phyloP scores from a whole-genome alignment of 2,329 filamentous ascomycete species.

The Penicillium sclerotiorum region DNA sequence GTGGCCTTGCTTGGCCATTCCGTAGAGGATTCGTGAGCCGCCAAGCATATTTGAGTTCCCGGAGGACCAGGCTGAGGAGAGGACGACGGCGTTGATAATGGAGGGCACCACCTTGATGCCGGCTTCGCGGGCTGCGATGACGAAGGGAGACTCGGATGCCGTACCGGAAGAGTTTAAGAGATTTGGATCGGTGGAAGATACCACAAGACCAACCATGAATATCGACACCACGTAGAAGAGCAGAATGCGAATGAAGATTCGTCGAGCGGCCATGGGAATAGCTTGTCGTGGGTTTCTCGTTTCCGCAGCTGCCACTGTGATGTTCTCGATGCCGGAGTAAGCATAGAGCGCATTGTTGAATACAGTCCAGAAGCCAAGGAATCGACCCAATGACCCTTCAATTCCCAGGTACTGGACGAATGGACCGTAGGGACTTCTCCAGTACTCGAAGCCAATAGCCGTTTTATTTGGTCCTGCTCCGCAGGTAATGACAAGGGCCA shows the following conservation, averaged over 20 bases:
- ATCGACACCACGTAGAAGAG: slow-evolving; percentile 60
- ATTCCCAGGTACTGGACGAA: slow-evolving; percentile 44
- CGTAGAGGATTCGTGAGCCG: slow-evolving; percentile 41
- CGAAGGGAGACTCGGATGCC: slow-evolving; percentile 44
- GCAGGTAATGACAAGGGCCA: slow-evolving; percentile 51
- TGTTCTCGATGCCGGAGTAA: slow-evolving; percentile 50
- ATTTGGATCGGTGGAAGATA: slow-evolving; percentile 49
- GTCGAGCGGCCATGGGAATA: slow-evolving; percentile 55
- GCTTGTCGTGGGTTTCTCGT: slow-evolving; percentile 54
- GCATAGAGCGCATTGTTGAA: slow-evolving; percentile 28
- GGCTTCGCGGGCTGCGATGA: slow-evolving; percentile 50
- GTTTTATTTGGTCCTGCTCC: slow-evolving; percentile 39
- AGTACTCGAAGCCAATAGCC: slow-evolving; percentile 47
- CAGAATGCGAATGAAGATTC: slow-evolving; percentile 57
- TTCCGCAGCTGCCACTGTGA: slow-evolving; percentile 55
- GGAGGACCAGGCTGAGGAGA: slow-evolving; percentile 40
- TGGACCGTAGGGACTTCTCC: slow-evolving; percentile 44
- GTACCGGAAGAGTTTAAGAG: slow-evolving; percentile 51
- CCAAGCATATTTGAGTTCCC: slow-evolving; percentile 46
- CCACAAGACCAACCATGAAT: slow-evolving; percentile 48
- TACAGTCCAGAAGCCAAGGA: slow-evolving; percentile 44
- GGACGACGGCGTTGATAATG: slow-evolving; percentile 25
- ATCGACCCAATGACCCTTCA: slow-evolving; percentile 48
- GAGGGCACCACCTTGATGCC: slow-evolving; percentile 38
- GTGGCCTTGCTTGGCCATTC: slow-evolving; percentile 42